Evolutionary conservation across 805 yeast species (phyloP), one percentile per base, ranked within the genome.

Genomic region (Starmerella roubikii): DNA sequence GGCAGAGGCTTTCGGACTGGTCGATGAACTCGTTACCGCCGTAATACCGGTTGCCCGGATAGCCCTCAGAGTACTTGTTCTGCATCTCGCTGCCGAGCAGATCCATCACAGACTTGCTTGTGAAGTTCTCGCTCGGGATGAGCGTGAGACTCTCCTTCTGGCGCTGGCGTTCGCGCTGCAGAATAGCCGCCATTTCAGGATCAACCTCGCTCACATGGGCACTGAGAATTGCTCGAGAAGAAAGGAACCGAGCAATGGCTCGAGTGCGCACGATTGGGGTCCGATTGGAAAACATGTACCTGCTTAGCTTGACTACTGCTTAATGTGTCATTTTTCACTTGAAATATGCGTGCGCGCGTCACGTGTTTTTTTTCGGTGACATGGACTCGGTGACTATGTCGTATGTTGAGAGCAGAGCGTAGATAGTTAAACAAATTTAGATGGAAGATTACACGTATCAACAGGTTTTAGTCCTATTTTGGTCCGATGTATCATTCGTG

Each of bases 21-120:
- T 88, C 98, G 54, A 88, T 88, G 65, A 75, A 79, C 64, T 88
- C 85, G 59, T 88, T 88, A 61, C 98, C 98, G 62, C 98, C 98
- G 60, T 88, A 88, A 68, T 88, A 88, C 61, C 98, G 76, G 47
- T 85, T 94, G 50, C 94, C 94, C 30, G 98, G 98, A 65, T 88
- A 88, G 48, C 97, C 97, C 65, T 88, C 98, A 10, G 96, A 85
- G 66, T 88, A 88, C 68, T 88, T 88, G 73, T 88, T 88, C 62
- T 82, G 86, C 94, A 88, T 84, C 59, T 83, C 94, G 21, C 95
- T 80, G 49, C 97, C 97, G 55, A 88, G 70, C 35, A 84, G 74
- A 59, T 88, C 94, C 74, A 88, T 81, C 24, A 88, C 98, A 19
- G 95, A 78, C 51, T 78, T 81, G 35, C 96, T 81, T 40, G 98